A percentile compares a stretch with the other conserved stretches of the same genome.
Conservation (phyloP, 192 early-diverging fungal genomes). For the Coemansia sp. region DNA sequence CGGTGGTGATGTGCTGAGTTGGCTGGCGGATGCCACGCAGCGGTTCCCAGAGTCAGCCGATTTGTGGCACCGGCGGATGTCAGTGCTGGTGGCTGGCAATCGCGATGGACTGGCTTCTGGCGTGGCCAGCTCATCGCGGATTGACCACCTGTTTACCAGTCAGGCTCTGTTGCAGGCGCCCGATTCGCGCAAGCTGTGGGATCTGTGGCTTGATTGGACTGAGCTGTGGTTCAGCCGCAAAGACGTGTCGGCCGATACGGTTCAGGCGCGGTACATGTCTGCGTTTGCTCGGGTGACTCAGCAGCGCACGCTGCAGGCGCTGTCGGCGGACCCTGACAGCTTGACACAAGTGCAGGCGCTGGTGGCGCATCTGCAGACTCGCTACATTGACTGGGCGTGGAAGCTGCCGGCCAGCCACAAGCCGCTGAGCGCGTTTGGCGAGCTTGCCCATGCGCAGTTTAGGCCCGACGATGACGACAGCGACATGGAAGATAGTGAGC, state of each 20-base stretch:
- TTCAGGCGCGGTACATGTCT: slow-evolving; percentile 50
- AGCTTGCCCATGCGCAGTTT: slow-evolving; percentile 10
- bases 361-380: slow-evolving; percentile 55
- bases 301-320: slow-evolving; percentile 30
- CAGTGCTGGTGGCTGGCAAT: neutral
- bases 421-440: neutral
- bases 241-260: slow-evolving; percentile 27
- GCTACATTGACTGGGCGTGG: slow-evolving; percentile 62
- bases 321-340: slow-evolving; percentile 50
- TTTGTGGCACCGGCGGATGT: slow-evolving; percentile 34
- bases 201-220: slow-evolving; percentile 44
- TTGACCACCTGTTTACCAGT: slow-evolving; percentile 50
- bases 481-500: slow-evolving; percentile 7
- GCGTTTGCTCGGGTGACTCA: slow-evolving; percentile 55
- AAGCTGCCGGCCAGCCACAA: slow-evolving; percentile 10
- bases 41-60: slow-evolving; percentile 26
- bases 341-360: slow-evolving; percentile 53
- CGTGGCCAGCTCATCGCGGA: slow-evolving; percentile 13
- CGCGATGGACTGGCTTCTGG: neutral
- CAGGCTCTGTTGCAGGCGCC: slow-evolving; percentile 34
- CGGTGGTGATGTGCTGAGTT: slow-evolving; percentile 18
- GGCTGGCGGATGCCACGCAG: slow-evolving; percentile 26
- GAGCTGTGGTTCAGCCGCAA: slow-evolving; percentile 18
- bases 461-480: slow-evolving; percentile 3
- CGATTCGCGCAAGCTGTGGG: slow-evolving; percentile 47